Percentiles rank a stretch among this genome's conserved stretches.
phyloP scores from a whole-genome alignment of 345 rosid species.

The Turnera subulata region DNA sequence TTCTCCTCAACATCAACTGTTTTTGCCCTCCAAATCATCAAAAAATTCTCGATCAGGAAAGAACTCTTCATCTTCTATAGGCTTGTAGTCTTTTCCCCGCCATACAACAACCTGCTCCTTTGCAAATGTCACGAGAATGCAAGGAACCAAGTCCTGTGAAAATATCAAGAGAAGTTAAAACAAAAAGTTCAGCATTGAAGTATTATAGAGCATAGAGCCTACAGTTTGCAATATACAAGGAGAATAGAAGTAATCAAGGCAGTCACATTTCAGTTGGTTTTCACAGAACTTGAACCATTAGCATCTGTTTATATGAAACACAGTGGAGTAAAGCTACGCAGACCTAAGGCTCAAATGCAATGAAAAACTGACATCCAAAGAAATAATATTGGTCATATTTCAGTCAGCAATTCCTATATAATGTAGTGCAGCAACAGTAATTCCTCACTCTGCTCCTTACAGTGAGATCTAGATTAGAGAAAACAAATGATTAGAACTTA shows the following conservation, averaged over 20 bases:
- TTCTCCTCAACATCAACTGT: background rate
- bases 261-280: background rate
- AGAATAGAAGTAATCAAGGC: background rate
- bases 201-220: background rate
- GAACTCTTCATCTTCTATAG: constrained; percentile 39
- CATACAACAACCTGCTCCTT: constrained; percentile 90
- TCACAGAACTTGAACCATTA: background rate
- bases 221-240: too few species aligned
- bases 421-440: too few species aligned
- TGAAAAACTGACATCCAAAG: too few species aligned
- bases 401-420: too few species aligned
- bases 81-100: constrained; percentile 69
- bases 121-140: constrained; percentile 78
- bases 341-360: background rate
- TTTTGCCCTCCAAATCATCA: constrained; percentile 18
- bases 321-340: too few species aligned
- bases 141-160: constrained; percentile 75
- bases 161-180: background rate
- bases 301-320: background rate
- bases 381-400: too few species aligned
- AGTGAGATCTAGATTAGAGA: too few species aligned
- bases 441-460: too few species aligned
- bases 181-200: background rate
- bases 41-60: constrained; percentile 25
- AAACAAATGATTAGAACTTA: too few species aligned